Conservation (phyloP, 2,329 filamentous ascomycete genomes). For the Stachybotrys chlorohalonatus region DNA sequence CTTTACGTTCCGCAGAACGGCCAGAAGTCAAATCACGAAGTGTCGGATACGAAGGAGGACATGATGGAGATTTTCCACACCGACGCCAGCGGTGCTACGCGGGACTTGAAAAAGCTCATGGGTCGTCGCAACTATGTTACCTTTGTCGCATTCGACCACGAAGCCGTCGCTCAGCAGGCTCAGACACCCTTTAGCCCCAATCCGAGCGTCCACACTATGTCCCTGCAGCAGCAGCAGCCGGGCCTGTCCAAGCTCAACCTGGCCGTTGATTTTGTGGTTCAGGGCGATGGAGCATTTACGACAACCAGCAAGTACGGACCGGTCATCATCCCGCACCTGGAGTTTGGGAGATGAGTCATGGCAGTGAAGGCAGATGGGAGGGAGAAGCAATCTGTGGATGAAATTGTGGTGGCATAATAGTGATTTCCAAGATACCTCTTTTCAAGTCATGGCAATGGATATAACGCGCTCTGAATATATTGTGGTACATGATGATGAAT, state of each 20-base stretch:
- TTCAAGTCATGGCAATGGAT: not conserved
- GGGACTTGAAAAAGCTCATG: conserved; percentile 90
- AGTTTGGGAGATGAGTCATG: conserved; percentile 46
- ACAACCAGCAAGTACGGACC: conserved; percentile 92
- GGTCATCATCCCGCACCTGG: conserved; percentile 83
- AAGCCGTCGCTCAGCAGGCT: conserved; percentile 44
- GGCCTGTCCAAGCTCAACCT: conserved; percentile 65
- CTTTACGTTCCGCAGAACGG: conserved; percentile 90
- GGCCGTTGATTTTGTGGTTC: conserved; percentile 93
- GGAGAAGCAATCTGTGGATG: conserved; percentile 7
- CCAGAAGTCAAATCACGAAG: conserved; percentile 60
- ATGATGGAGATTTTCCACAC: conserved; percentile 99
- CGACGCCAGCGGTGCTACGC: conserved; percentile 73
- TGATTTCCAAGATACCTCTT: conserved; percentile 3
- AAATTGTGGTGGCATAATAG: not conserved
- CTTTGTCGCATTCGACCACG: conserved; percentile 89
- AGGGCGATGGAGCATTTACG: conserved; percentile 75
- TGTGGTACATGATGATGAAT: not conserved
- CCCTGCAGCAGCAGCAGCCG: conserved; percentile 26
- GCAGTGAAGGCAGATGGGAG: not conserved
- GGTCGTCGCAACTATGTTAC: conserved; percentile 86
- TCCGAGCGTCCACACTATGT: conserved; percentile 21
- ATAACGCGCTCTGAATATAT: not conserved
- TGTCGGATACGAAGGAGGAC: conserved; percentile 94
- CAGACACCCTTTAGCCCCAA: conserved; percentile 28